Evolutionary conservation across 352 stramenopile genomes (phyloP).

Genomic region (Lagenidium giganteum): DNA sequence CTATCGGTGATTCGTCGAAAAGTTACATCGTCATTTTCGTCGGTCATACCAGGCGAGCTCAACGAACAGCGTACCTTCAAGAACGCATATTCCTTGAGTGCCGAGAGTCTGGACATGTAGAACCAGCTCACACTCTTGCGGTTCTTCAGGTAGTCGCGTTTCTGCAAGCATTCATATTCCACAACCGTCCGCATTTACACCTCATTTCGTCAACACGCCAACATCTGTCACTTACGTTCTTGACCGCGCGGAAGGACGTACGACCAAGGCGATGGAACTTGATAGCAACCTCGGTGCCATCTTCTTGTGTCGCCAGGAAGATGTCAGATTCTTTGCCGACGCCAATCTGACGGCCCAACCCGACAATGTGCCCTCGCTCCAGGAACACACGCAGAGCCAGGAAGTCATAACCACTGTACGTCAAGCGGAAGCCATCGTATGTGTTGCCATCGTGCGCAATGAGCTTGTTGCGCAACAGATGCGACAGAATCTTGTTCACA

Average conservation of each 20-base stretch:
- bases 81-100: constrained; percentile 99
- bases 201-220: constrained; percentile 56
- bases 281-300: constrained; percentile 96
- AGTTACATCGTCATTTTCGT: background rate
- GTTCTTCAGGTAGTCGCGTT: constrained; percentile 98
- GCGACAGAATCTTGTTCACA: constrained; percentile 94
- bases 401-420: constrained; percentile 98
- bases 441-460: constrained; percentile 95
- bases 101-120: constrained; percentile 98
- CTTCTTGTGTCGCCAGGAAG: constrained; percentile 88
- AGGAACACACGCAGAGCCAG: constrained; percentile 94
- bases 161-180: constrained; percentile 47
- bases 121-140: constrained; percentile 95
- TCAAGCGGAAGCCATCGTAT: constrained; percentile 96
- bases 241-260: constrained; percentile 95
- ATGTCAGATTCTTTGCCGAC: constrained; percentile 99
- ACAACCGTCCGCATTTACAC: constrained; percentile 7
- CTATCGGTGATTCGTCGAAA: too few relatives aligned
- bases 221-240: constrained; percentile 30
- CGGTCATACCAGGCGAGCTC: background rate
- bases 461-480: constrained; percentile 95
- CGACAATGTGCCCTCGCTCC: constrained; percentile 83
- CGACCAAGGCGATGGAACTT: constrained; percentile 98
- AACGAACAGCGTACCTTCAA: constrained; percentile 78
- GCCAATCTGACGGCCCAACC: constrained; percentile 91